Base-by-base conservation (phyloP, 1,284 basidiomycete species). In the Macrocystidia cucumis region DNA sequence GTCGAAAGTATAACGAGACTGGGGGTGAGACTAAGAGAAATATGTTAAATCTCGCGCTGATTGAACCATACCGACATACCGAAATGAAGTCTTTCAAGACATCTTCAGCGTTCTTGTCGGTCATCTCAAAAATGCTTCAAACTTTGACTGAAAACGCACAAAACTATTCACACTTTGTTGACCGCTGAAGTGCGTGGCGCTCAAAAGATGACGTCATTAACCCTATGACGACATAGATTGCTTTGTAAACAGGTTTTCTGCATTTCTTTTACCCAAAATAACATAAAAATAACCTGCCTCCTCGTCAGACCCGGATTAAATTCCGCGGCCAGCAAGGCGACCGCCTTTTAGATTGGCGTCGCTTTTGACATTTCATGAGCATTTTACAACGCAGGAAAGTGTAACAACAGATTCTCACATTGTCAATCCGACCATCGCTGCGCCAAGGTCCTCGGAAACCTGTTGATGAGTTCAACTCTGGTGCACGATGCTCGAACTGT, bases 341-440 rank as follows among this genome's bases (percentile, higher is more conserved):
- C 84, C 85, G 19, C 84, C 84, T 50, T 78, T 72, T 35, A 88
- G 51, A 41, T 78, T 65, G 12, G 63, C 54, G 45, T 78, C 70
- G 46, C 83, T 87, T 45, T 24, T 38, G 29, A 29, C 16, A 30
- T 3, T n/a, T n/a, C n/a, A 33, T 29, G 18, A 42, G 25, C 36
- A 23, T 36, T 39, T 31, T 24, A 44, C 23, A 39, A 34, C 21
- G 19, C 20, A 27, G 27, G 35, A 19, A 36, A 31, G 24, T 22
- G 17, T 30, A 32, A 37, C 34, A 35, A 38, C 18, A 13, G 29
- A 17, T 18, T 35, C 4, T 57, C 47, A 88, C 85, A 91, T 90
- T 14, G 81, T 88, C 48, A 96, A 70, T 35, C 92, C 92, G 37
- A 93, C 90, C 92, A 97, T 97, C 27, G 92, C 83, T 42, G 79